A percentile compares a stretch with the other conserved stretches of the same genome.
phyloP scores from a whole-genome alignment of 176 grass and related monocot genomes.

The Cenchrus fungigraminus region DNA sequence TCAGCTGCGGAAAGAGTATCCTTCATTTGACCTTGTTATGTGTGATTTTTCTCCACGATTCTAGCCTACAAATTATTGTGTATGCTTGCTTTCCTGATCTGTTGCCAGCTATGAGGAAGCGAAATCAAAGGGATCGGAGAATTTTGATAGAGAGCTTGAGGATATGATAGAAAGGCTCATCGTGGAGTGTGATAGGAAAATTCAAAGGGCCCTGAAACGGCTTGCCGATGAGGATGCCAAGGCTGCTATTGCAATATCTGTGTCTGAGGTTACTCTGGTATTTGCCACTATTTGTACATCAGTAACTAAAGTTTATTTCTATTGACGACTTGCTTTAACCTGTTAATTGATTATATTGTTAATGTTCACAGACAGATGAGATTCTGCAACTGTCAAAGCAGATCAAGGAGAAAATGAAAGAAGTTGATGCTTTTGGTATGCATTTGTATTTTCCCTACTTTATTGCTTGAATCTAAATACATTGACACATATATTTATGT shows the following conservation, averaged over 20 bases:
- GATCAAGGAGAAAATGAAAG: constrained; percentile 91
- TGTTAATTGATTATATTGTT: constrained; percentile 21
- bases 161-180: constrained; percentile 94
- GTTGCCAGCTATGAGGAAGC: constrained; percentile 84
- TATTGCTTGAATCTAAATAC: neutral
- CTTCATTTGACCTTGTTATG: constrained; percentile 31
- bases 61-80: neutral
- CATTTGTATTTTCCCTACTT: constrained; percentile 7
- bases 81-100: constrained; percentile 60
- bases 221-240: constrained; percentile 89
- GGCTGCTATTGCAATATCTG: constrained; percentile 94
- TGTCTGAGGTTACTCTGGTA: constrained; percentile 94
- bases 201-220: constrained; percentile 93
- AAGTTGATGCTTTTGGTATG: constrained; percentile 81
- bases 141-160: constrained; percentile 86
- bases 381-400: constrained; percentile 77
- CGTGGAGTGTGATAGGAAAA: constrained; percentile 96
- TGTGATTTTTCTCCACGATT: neutral
- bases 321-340: neutral
- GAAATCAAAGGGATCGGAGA: constrained; percentile 64
- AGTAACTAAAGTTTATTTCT: constrained; percentile 3
- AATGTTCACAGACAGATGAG: constrained; percentile 64
- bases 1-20: constrained; percentile 94
- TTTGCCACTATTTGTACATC: neutral
- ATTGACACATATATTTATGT: neutral